Base-by-base conservation (phyloP, 208 protist species). In the Trypanosomatidae sp. region DNA sequence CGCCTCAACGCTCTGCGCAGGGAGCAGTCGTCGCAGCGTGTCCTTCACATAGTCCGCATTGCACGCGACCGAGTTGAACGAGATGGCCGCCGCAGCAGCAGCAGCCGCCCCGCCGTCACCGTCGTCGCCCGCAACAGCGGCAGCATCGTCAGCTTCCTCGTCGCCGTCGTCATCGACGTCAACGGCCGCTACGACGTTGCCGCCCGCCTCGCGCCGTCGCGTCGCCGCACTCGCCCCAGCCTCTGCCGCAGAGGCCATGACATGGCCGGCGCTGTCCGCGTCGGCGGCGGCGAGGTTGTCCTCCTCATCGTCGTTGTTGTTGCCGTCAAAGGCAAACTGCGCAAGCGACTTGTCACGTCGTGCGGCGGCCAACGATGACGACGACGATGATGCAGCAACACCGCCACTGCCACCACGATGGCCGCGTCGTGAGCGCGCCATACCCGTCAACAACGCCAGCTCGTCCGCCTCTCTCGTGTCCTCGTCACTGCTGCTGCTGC, bases 31-130 rank as follows among this genome's bases (percentile, higher is more conserved):
- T 3, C 85, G 79, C 25, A 93, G 48, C 4, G 74, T 54, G 57
- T 90, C 75, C 38, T 71, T 62, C n/a, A 93, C 32, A 48, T 80
- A 90, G n/a, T 68, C 56, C 10, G 76, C 43, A 53, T 93, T 93
- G 58, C 71, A 77, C n/a, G 77, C 67, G 2, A 90, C 77, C 39
- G 88, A 79, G 21, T 88, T 66, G 63, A 93, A 90, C 10, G 68
- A 35, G 23, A 90, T 71, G 15, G 48, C 54, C 3, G 42, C 42
- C 6, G 10, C 4, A 6, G 11, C 30, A 35, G 30, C n/a, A 15
- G n/a, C 11, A n/a, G n/a, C 30, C 11, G 30, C 30, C n/a, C 11
- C 11, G 22, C 7, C 19, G 19, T 8, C 20, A 7, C 7, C 43
- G 25, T 30, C 43, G 18, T 44, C 51, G 2, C 37, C 23, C 20